Percentiles rank a stretch among this genome's conserved stretches.
Conservation (phyloP, 306 rosid genomes). For the Nissolia schottii region DNA sequence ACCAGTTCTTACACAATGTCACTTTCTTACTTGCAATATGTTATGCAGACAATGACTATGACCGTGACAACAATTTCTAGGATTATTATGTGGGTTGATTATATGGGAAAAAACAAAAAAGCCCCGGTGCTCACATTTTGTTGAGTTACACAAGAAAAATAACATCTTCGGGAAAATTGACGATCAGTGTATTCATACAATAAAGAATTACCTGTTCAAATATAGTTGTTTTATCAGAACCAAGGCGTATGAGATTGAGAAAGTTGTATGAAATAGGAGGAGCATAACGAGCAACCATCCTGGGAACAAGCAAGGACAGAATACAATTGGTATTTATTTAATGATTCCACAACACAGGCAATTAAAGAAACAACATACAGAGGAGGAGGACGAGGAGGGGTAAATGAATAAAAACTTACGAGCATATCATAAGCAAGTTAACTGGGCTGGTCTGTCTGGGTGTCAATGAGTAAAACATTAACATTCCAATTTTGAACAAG, state of each 20-base stretch:
- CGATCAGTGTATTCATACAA: neutral
- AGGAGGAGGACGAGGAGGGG: neutral
- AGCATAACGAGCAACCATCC: constrained; percentile 99
- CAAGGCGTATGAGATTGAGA: constrained; percentile 83
- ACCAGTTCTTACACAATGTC: neutral
- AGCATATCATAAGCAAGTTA: constrained; percentile 97
- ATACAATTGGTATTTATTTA: constrained; percentile 7
- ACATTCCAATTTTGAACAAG: constrained; percentile 84
- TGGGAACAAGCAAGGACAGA: constrained; percentile 32
- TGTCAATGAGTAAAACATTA: constrained; percentile 88
- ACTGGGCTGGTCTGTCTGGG: constrained; percentile 98
- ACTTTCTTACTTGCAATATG: neutral
- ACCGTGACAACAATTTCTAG: neutral
- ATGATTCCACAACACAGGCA: neutral
- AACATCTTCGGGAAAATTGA: neutral
- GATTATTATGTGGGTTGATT: neutral
- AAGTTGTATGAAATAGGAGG: constrained; percentile 94
- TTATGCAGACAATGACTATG: neutral
- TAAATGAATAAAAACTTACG: constrained; percentile 55
- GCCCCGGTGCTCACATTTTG: constrained; percentile 1
- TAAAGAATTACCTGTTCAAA: constrained; percentile 67
- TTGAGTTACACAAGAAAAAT: neutral
- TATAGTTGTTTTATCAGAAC: constrained; percentile 42
- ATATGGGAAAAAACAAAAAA: no score
- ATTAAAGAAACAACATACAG: neutral